Evolutionary conservation across 139 green algal species (phyloP).

Genomic region (Chlamydomonas sp.): DNA sequence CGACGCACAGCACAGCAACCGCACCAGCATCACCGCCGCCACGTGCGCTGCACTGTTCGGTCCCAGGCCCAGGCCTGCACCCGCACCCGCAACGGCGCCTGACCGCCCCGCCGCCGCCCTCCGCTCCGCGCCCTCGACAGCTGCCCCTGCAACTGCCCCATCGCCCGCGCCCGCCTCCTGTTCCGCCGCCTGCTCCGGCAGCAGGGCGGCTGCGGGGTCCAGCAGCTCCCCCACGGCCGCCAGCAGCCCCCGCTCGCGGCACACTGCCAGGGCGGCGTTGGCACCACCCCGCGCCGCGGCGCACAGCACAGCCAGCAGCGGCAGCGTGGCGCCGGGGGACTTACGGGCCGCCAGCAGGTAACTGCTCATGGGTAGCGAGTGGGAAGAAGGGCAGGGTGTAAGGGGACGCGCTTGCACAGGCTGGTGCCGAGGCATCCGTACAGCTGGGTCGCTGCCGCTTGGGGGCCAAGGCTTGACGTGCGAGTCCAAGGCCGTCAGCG

Average conservation of each 20-base stretch:
- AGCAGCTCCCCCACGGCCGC: constrained; percentile 45
- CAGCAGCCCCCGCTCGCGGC: constrained; percentile 52
- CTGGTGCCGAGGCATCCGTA: neutral
- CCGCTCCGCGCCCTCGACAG: neutral
- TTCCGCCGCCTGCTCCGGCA: neutral
- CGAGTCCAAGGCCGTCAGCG: neutral
- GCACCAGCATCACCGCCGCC: constrained; percentile 55
- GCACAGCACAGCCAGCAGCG: constrained; percentile 54
- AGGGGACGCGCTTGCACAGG: neutral
- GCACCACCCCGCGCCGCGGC: constrained; percentile 44
- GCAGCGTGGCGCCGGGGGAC: constrained; percentile 25
- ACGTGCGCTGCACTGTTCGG: neutral
- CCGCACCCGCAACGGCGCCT: neutral
- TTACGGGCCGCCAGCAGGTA: constrained; percentile 38
- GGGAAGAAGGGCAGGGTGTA: neutral
- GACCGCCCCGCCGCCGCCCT: neutral
- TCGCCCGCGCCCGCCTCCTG: neutral
- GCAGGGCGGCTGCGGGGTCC: neutral
- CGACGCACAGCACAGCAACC: constrained; percentile 61
- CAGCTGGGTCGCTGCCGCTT: neutral
- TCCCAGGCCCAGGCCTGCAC: neutral
- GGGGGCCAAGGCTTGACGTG: neutral
- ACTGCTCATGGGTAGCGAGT: neutral
- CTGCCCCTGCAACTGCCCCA: neutral
- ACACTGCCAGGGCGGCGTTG: constrained; percentile 50